These are phyloP conservation scores for Kuraishia capsulata DNA, from an alignment of 805 yeast genomes.

Conservation along the genomic window DNA sequence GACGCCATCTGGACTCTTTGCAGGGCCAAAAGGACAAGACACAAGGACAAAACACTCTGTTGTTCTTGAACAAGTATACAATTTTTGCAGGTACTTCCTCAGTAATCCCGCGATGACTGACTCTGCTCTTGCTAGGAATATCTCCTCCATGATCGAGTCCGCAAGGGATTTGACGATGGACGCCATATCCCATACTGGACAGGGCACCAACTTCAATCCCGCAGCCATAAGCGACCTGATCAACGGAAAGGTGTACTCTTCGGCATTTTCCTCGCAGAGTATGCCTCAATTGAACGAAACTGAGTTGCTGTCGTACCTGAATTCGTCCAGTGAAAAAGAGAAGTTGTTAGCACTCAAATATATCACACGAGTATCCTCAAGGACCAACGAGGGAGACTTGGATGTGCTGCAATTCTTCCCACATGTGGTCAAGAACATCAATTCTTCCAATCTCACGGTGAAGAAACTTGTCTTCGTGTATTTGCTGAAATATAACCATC, in stretches of 20 bases:
- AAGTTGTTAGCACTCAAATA: constrained; percentile 51
- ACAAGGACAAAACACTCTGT: no score
- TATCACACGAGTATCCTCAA: constrained; percentile 35
- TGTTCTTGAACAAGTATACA: no score
- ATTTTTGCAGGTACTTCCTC: no score
- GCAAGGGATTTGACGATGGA: constrained; percentile 74
- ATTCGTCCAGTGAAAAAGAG: constrained; percentile 62
- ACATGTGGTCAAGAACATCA: constrained; percentile 81
- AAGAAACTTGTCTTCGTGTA: constrained; percentile 72
- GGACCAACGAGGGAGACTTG: constrained; percentile 23
- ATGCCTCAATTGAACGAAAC: constrained; percentile 42
- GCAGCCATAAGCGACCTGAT: constrained; percentile 11
- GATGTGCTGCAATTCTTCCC: constrained; percentile 54
- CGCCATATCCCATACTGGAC: constrained; percentile 65
- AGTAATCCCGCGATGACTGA: no score
- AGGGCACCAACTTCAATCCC: constrained; percentile 8
- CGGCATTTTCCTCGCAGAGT: constrained; percentile 8
- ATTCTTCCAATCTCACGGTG: constrained; percentile 53
- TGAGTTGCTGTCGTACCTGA: constrained; percentile 58
- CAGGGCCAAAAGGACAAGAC: no score
- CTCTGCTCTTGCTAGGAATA: constrained; percentile 10
- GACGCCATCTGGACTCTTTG: no score
- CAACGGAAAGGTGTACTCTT: constrained; percentile 10
- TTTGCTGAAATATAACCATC: constrained; percentile 66
- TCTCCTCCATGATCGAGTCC: constrained; percentile 68